Evolutionary conservation across 2,329 filamentous ascomycete species (phyloP).

Genomic region (Didymella arachidicola): DNA sequence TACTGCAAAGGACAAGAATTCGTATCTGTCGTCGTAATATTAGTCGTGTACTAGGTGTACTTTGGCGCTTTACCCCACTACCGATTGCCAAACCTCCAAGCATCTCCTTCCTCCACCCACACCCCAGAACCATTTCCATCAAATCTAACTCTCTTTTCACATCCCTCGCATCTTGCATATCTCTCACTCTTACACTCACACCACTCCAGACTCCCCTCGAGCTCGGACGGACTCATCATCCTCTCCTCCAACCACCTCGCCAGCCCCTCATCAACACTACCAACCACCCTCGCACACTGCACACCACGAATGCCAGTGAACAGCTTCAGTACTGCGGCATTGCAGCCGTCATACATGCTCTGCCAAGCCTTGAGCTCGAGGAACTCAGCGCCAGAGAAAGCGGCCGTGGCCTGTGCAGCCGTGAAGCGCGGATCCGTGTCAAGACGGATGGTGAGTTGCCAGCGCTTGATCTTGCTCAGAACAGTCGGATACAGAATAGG

Average conservation of each 20-base stretch:
- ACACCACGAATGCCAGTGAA: conserved; percentile 59
- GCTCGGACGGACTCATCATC: conserved; percentile 52
- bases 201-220: conserved; percentile 28
- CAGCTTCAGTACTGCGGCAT: conserved; percentile 53
- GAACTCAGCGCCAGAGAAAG: conserved; percentile 57
- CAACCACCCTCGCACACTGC: conserved; percentile 52
- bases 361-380: conserved; percentile 61
- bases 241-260: conserved; percentile 56
- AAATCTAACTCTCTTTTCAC: conserved; percentile 22
- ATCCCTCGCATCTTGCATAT: conserved; percentile 43
- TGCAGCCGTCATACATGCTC: conserved; percentile 47
- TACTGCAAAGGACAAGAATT: not conserved
- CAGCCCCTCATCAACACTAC: conserved; percentile 53
- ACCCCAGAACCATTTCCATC: conserved; percentile 18
- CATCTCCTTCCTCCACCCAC: conserved; percentile 30
- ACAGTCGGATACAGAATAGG: conserved; percentile 48
- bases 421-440: conserved; percentile 60
- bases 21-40: not conserved
- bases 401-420: conserved; percentile 47
- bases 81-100: conserved; percentile 35
- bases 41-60: not conserved
- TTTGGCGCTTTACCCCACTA: not conserved
- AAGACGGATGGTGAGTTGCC: conserved; percentile 57
- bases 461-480: conserved; percentile 52
- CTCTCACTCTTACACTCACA: conserved; percentile 37